phyloP scores from a whole-genome alignment of 768 basidiomycete species.

The Lactifluus hygrophoroides region DNA sequence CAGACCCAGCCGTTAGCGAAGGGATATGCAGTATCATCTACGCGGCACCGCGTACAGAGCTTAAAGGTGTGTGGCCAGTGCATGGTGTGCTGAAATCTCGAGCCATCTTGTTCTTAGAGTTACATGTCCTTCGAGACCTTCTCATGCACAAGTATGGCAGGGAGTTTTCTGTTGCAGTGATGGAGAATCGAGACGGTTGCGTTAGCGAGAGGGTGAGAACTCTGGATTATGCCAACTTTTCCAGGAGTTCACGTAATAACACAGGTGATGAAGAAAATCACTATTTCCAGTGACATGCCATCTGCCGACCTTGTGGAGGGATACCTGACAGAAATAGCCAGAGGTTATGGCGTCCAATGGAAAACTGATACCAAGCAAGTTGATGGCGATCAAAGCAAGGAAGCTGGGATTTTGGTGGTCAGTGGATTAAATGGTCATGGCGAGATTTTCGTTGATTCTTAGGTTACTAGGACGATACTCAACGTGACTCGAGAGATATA shows the following conservation, averaged over 20 bases:
- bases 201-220: slow-evolving; percentile 74
- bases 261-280: slow-evolving; percentile 73
- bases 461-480: not conserved
- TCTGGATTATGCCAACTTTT: not conserved
- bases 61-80: slow-evolving; percentile 54
- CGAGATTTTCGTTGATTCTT: not conserved
- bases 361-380: slow-evolving; percentile 29
- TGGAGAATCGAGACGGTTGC: slow-evolving; percentile 74
- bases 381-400: slow-evolving; percentile 24
- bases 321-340: slow-evolving; percentile 84
- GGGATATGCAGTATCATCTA: slow-evolving; percentile 84
- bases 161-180: slow-evolving; percentile 76
- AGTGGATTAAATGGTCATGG: slow-evolving; percentile 7
- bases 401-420: slow-evolving; percentile 32
- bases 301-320: slow-evolving; percentile 70
- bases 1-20: slow-evolving; percentile 81
- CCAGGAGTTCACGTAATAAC: not conserved
- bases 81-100: not conserved
- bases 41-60: slow-evolving; percentile 84
- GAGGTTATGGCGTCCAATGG: slow-evolving; percentile 76
- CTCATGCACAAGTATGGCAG: slow-evolving; percentile 95
- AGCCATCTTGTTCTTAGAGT: slow-evolving; percentile 41
- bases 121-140: slow-evolving; percentile 85
- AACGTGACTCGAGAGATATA: not conserved
- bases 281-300: slow-evolving; percentile 62